Evolutionary conservation across 495 filamentous ascomycete genomes (phyloP).

Genomic region (Hypomontagnella monticulosa): DNA sequence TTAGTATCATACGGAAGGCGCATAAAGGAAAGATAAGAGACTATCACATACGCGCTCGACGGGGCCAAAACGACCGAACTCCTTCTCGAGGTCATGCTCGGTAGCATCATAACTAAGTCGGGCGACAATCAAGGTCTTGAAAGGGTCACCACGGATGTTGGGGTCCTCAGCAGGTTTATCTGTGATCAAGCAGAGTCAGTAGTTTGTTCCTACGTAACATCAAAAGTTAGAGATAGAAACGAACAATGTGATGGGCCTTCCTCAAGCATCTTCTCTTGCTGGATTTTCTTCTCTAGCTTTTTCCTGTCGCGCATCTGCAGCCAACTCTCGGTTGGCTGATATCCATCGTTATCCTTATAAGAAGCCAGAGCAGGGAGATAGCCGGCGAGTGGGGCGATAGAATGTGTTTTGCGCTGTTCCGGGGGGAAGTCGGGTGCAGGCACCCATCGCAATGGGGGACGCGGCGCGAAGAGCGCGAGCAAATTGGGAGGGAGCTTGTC

Average conservation of each 20-base stretch:
- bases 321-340: constrained; percentile 90
- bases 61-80: constrained; percentile 93
- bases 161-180: constrained; percentile 79
- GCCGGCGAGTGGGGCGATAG: constrained; percentile 75
- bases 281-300: constrained; percentile 78
- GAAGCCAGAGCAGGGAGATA: constrained; percentile 75
- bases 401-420: constrained; percentile 78
- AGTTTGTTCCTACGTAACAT: constrained; percentile 7
- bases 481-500: constrained; percentile 94
- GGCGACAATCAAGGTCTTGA: constrained; percentile 92
- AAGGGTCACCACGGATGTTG: constrained; percentile 90
- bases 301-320: constrained; percentile 82
- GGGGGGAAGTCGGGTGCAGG: constrained; percentile 84
- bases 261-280: constrained; percentile 67
- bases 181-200: constrained; percentile 43
- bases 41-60: constrained; percentile 81
- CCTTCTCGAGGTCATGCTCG: constrained; percentile 88
- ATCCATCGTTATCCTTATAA: constrained; percentile 76
- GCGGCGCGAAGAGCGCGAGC: constrained; percentile 91
- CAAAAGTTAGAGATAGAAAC: constrained; percentile 45
- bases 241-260: constrained; percentile 77
- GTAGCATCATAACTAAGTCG: constrained; percentile 89
- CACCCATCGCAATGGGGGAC: constrained; percentile 90
- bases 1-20: constrained; percentile 14
- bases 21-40: background rate